Evolutionary conservation across 139 green algal species (phyloP), one percentile per base, ranked within the genome.

Genomic region (Pleodorina starrii): DNA sequence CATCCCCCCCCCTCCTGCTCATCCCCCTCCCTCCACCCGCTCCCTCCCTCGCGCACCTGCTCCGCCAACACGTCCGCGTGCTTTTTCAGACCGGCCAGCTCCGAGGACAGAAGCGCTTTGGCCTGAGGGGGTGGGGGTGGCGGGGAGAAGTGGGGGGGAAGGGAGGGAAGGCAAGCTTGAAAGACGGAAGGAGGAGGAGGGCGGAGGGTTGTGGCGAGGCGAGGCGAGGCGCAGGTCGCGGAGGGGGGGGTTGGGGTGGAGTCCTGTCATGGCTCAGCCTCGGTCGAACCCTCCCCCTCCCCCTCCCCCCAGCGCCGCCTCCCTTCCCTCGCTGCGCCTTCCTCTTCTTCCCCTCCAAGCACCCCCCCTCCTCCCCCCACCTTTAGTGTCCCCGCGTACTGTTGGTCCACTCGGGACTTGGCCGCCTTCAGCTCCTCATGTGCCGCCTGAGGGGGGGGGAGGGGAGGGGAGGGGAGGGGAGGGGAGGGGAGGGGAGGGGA

Each of bases 321-420:
- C n/a, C n/a, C n/a, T n/a, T n/a, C n/a, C n/a, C n/a, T n/a, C n/a
- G n/a, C n/a, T n/a, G n/a, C n/a, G n/a, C n/a, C n/a, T n/a, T n/a
- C n/a, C n/a, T n/a, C n/a, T n/a, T n/a, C n/a, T n/a, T n/a, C n/a
- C n/a, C n/a, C n/a, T n/a, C n/a, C n/a, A n/a, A n/a, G n/a, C n/a
- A n/a, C n/a, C n/a, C n/a, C n/a, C n/a, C n/a, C 54, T n/a, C 46
- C 43, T 42, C 29, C 29, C 29, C 74, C 17, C 60, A 69, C 63
- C 82, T 88, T 78, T 63, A 68, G 25, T 40, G 59, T 36, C 44
- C 23, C 81, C 42, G 68, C 66, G 82, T 51, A 23, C 36, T 59
- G 43, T 63, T 57, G 29, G 29, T 88, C 23, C 44, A 88, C 32
- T 6, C 25, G 4, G 4, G 57, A 1, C 57, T 42, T 87, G 82